Evolutionary conservation across 148 eudicot genomes (phyloP).

Genomic region (Camellia japonica): DNA sequence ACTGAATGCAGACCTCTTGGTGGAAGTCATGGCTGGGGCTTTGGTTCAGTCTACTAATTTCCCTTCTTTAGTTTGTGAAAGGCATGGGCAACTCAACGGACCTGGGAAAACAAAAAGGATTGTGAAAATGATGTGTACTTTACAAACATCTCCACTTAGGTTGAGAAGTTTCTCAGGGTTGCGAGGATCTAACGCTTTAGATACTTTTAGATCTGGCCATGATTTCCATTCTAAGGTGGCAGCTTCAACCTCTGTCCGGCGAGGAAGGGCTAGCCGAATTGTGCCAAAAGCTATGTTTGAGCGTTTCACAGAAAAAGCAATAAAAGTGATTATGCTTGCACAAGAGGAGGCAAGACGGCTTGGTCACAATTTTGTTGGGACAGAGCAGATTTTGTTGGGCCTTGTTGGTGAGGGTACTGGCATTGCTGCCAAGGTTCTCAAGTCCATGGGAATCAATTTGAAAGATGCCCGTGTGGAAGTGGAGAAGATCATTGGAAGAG

Average conservation of each 20-base stretch:
- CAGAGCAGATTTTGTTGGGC: slow-evolving; percentile 90
- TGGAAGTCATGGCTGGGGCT: slow-evolving; percentile 73
- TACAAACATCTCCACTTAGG: slow-evolving; percentile 40
- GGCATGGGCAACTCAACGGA: slow-evolving; percentile 45
- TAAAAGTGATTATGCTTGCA: slow-evolving; percentile 94
- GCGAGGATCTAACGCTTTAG: slow-evolving; percentile 62
- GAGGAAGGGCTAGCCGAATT: slow-evolving; percentile 44
- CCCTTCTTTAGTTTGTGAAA: slow-evolving; percentile 48
- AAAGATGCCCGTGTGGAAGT: slow-evolving; percentile 96
- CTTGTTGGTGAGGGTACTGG: slow-evolving; percentile 99
- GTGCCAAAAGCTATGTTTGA: slow-evolving; percentile 86
- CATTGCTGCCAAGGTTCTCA: slow-evolving; percentile 95
- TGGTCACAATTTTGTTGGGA: slow-evolving; percentile 93
- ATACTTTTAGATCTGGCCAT: slow-evolving; percentile 34
- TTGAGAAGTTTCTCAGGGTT: slow-evolving; percentile 61
- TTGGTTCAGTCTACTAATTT: slow-evolving; percentile 62
- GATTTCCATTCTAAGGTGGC: slow-evolving; percentile 60
- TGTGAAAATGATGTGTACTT: slow-evolving; percentile 46
- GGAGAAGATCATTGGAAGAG: slow-evolving; percentile 94
- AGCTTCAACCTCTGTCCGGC: slow-evolving; percentile 42
- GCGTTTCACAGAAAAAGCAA: slow-evolving; percentile 93
- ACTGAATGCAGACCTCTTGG: slow-evolving; percentile 32
- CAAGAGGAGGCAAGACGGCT: slow-evolving; percentile 94
- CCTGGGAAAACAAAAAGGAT: slow-evolving; percentile 45
- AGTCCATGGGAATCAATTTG: slow-evolving; percentile 93